A percentile compares a stretch with the other conserved stretches of the same genome.
These are phyloP conservation scores for Ampelomyces quisqualis DNA, from an alignment of 2,329 filamentous ascomycete species.

Conservation along the genomic window DNA sequence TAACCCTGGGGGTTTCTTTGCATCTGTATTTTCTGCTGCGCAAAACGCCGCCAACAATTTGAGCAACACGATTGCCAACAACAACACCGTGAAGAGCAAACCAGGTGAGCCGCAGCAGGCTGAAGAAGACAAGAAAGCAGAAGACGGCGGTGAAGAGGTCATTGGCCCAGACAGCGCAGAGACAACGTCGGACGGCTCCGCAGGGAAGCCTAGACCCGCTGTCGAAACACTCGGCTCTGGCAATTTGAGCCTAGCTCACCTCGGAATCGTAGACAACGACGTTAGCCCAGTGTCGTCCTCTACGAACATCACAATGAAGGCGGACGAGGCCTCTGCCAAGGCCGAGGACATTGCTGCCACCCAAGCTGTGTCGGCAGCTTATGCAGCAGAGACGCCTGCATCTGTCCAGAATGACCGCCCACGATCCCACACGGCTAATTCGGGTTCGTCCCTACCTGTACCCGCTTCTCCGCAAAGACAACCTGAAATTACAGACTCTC, in stretches of 20 bases:
- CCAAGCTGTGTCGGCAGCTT: slow-evolving; percentile 62
- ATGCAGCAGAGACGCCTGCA: slow-evolving; percentile 49
- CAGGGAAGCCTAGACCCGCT: slow-evolving; percentile 62
- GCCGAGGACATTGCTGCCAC: slow-evolving; percentile 61
- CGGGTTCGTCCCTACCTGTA: slow-evolving; percentile 28
- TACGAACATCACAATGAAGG: slow-evolving; percentile 55
- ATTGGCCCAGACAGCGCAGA: slow-evolving; percentile 39
- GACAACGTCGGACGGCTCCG: slow-evolving; percentile 17
- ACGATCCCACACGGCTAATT: slow-evolving; percentile 43
- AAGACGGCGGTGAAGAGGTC: slow-evolving; percentile 46
- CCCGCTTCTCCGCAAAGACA: slow-evolving; percentile 59
- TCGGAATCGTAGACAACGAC: slow-evolving; percentile 71
- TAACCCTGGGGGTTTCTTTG: slow-evolving; percentile 71
- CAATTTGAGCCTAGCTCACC: slow-evolving; percentile 82
- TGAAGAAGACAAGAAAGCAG: slow-evolving; percentile 30
- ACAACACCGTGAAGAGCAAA: slow-evolving; percentile 54
- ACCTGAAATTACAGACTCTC: slow-evolving; percentile 65
- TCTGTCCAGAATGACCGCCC: slow-evolving; percentile 40
- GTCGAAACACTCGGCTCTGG: slow-evolving; percentile 87
- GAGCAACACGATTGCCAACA: slow-evolving; percentile 72
- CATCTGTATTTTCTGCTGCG: slow-evolving; percentile 85
- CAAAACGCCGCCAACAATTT: slow-evolving; percentile 83
- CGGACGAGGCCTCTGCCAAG: slow-evolving; percentile 58
- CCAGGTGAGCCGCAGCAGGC: slow-evolving; percentile 41
- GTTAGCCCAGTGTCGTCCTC: slow-evolving; percentile 60